Evolutionary conservation across 495 filamentous ascomycete species (phyloP).

Genomic region (Neurospora sp.): DNA sequence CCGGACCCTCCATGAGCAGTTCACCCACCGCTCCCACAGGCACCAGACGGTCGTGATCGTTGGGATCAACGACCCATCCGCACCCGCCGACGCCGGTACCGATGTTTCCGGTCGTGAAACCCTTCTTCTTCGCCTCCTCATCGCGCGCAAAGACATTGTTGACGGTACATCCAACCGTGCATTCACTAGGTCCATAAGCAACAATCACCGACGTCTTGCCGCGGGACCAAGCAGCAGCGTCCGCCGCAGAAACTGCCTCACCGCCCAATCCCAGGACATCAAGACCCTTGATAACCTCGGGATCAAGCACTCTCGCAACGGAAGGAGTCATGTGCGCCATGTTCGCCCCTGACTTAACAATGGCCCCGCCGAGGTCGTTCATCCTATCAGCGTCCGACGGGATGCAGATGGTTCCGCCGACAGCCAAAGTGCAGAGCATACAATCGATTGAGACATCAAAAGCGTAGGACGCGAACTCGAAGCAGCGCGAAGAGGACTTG

Average conservation of each 20-base stretch:
- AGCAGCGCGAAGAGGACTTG: conserved; percentile 26
- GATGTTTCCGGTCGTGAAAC: conserved; percentile 24
- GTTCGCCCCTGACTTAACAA: conserved; percentile 26
- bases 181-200: conserved; percentile 50
- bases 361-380: conserved; percentile 31
- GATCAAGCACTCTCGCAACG: conserved; percentile 40
- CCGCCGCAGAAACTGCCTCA: conserved; percentile 28
- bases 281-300: conserved; percentile 26
- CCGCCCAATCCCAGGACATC: conserved; percentile 32
- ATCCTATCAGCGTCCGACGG: conserved; percentile 41
- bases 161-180: conserved; percentile 39
- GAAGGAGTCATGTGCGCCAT: conserved; percentile 44
- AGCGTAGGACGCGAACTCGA: conserved; percentile 42
- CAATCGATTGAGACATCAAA: conserved; percentile 44
- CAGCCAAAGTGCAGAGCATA: conserved; percentile 38
- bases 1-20: conserved; percentile 50
- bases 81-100: conserved; percentile 33
- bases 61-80: conserved; percentile 48
- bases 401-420: conserved; percentile 57
- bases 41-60: conserved; percentile 40
- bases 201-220: conserved; percentile 35
- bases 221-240: conserved; percentile 28
- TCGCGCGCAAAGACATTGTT: conserved; percentile 25
- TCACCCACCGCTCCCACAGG: conserved; percentile 53
- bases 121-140: conserved; percentile 12